Evolutionary conservation across 192 early-diverging fungal species (phyloP), one percentile per base, ranked within the genome.

Genomic region (Powellomyces hirtus): DNA sequence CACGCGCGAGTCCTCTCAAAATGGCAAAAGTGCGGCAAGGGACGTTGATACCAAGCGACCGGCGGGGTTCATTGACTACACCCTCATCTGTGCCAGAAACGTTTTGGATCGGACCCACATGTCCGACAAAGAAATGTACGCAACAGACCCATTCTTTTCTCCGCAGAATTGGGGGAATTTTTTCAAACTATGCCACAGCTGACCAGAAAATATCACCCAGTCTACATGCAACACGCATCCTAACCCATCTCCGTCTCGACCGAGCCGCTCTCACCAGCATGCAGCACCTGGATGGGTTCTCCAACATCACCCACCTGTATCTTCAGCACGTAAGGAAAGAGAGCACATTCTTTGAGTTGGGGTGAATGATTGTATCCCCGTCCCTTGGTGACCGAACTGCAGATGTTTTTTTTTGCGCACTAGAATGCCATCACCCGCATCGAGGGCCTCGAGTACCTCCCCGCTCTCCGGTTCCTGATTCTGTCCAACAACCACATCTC

Each of bases 171-270:
- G n/a, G n/a, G n/a, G n/a, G n/a, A n/a, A n/a, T n/a, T n/a, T n/a
- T n/a, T n/a, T n/a, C n/a, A n/a, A n/a, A n/a, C n/a, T n/a, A n/a
- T n/a, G n/a, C n/a, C n/a, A n/a, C n/a, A n/a, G n/a, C n/a, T n/a
- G n/a, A n/a, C n/a, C n/a, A n/a, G n/a, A n/a, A n/a, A n/a, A n/a
- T n/a, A n/a, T n/a, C n/a, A n/a, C n/a, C n/a, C n/a, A n/a, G n/a
- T n/a, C n/a, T n/a, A n/a, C n/a, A n/a, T n/a, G n/a, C n/a, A n/a
- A n/a, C n/a, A n/a, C n/a, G n/a, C n/a, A n/a, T n/a, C n/a, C n/a
- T n/a, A n/a, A 60, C 59, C n/a, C 59, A 60, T 40, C 20, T 60
- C 35, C 33, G 59, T 10, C 20, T 60, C 13, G 59, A 60, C 20
- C 59, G 59, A 14, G 33, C 59, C 16, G 38, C 2, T 4, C 20